Conservation (phyloP, 2,329 filamentous ascomycete species). For the Scytalidium lignicola region DNA sequence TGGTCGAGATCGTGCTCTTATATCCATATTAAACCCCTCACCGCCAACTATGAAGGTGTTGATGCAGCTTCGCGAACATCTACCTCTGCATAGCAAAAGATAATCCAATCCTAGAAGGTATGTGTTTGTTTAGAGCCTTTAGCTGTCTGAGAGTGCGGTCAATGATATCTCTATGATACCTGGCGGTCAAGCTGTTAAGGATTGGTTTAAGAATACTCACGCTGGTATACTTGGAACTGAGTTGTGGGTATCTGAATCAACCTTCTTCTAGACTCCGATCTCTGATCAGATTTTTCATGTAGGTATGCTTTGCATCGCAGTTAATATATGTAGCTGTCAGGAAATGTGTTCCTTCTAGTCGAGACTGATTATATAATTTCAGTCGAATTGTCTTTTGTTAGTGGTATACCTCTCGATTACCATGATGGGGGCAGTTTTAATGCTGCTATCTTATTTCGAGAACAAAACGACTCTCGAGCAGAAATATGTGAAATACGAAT, state of each 20-base stretch:
- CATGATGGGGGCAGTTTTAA: too few species aligned
- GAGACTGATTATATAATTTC: too few species aligned
- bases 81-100: constrained; percentile 6
- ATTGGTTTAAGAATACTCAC: neutral
- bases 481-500: too few species aligned
- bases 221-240: neutral
- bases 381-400: too few species aligned
- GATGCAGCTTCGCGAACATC: constrained; percentile 19
- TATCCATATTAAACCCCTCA: constrained; percentile 25
- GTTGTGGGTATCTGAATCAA: neutral
- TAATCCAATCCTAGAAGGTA: neutral
- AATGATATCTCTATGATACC: neutral
- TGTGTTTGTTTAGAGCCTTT: neutral
- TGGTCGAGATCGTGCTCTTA: constrained; percentile 22
- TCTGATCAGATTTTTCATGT: too few species aligned
- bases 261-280: too few species aligned
- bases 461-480: too few species aligned
- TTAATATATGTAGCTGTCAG: too few species aligned
- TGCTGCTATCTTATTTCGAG: too few species aligned
- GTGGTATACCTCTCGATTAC: too few species aligned
- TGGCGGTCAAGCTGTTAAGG: neutral
- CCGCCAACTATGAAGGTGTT: constrained; percentile 14
- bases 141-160: neutral
- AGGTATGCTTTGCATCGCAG: too few species aligned
- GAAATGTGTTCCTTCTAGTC: too few species aligned